Evolutionary conservation across 2,329 filamentous ascomycete species (phyloP).

Genomic region (Dothideomycetes sp.): DNA sequence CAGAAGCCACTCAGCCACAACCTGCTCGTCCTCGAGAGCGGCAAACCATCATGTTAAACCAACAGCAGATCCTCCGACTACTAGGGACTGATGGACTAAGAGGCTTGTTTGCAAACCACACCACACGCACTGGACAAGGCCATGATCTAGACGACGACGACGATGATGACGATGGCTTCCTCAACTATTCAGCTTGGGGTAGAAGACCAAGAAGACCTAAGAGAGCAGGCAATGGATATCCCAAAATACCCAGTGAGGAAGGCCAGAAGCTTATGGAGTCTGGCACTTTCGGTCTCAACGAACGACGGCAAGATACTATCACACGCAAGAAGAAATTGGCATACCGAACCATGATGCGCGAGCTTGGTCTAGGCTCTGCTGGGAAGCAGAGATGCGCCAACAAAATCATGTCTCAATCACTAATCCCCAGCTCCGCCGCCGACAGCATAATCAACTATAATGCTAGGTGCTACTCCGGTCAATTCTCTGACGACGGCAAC

Average conservation of each 20-base stretch:
- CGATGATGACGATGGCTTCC: conserved; percentile 27
- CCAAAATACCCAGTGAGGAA: conserved; percentile 71
- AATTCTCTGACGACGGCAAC: conserved; percentile 94
- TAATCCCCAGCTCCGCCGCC: conserved; percentile 66
- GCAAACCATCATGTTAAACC: conserved; percentile 28
- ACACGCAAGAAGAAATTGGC: conserved; percentile 52
- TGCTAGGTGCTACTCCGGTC: conserved; percentile 80
- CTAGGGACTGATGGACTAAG: conserved; percentile 43
- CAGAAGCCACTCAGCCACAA: conserved; percentile 16
- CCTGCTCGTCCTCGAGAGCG: conserved; percentile 10
- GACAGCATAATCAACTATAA: conserved; percentile 86
- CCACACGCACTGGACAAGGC: conserved; percentile 14
- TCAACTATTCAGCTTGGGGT: conserved; percentile 26
- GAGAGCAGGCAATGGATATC: conserved; percentile 46
- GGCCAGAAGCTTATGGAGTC: conserved; percentile 71
- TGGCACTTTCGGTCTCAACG: conserved; percentile 65
- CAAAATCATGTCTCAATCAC: conserved; percentile 53
- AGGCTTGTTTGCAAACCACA: conserved; percentile 35
- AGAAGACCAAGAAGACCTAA: conserved; percentile 36
- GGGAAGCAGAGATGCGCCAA: conserved; percentile 50
- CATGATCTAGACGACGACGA: conserved; percentile 26
- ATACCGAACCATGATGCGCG: conserved; percentile 65
- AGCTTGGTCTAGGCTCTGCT: conserved; percentile 58
- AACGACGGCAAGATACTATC: conserved; percentile 26
- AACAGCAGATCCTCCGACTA: conserved; percentile 42